Conservation (phyloP, 805 yeast species). For the Hagleromyces aurorensis region DNA sequence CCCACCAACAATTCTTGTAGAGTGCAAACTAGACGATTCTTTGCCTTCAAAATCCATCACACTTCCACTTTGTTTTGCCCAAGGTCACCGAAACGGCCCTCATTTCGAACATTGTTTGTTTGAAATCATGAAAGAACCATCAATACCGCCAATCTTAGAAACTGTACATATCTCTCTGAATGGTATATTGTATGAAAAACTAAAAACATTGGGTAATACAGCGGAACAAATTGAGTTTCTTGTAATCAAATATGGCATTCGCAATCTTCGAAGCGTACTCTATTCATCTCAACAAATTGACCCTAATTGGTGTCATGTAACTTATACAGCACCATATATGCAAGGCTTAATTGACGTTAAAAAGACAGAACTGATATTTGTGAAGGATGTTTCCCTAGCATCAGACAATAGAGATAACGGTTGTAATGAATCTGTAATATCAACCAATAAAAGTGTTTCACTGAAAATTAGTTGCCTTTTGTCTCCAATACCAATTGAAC, state of each 20-base stretch:
- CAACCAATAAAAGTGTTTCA: constrained; percentile 1
- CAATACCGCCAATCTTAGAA: constrained; percentile 10
- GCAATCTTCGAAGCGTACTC: constrained; percentile 10
- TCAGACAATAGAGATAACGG: constrained; percentile 1
- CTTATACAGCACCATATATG: constrained; percentile 13
- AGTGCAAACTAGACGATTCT: constrained; percentile 7
- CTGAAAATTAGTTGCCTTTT: constrained; percentile 10
- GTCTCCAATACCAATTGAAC: constrained; percentile 10
- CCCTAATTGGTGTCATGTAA: constrained; percentile 15
- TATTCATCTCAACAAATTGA: constrained; percentile 10
- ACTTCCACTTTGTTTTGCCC: constrained; percentile 8
- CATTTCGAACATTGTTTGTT: constrained; percentile 15
- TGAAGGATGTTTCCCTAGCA: constrained; percentile 7
- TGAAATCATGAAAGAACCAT: constrained; percentile 4
- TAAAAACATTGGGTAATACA: constrained; percentile 9
- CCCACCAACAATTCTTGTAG: constrained; percentile 1
- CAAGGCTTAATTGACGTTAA: constrained; percentile 18
- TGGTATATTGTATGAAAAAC: constrained; percentile 15
- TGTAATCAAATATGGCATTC: constrained; percentile 16
- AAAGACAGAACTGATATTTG: constrained; percentile 17
- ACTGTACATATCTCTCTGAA: constrained; percentile 12
- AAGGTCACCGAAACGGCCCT: constrained; percentile 6
- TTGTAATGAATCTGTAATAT: constrained; percentile 2
- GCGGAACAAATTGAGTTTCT: constrained; percentile 17
- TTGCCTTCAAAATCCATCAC: constrained; percentile 10